These are phyloP conservation scores for Stylonectria norvegica DNA, from an alignment of 2,329 filamentous ascomycete species.

Conservation along the genomic window DNA sequence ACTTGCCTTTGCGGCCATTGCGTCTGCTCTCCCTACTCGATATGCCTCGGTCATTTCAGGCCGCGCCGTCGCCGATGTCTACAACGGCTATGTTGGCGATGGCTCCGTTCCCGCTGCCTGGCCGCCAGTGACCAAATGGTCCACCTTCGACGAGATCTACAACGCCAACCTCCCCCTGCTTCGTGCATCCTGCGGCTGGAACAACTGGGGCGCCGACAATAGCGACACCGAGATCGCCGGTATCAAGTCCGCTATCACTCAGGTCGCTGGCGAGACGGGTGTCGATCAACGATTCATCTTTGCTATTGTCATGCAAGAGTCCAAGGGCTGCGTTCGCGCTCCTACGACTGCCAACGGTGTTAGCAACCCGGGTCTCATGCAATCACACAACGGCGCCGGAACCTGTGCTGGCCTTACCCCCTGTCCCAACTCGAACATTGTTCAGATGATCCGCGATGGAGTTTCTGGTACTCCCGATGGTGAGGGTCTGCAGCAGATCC, in stretches of 20 bases:
- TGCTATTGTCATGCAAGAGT: conserved; percentile 44
- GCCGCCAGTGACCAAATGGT: conserved; percentile 17
- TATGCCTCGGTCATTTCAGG: neutral
- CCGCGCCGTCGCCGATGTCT: conserved; percentile 11
- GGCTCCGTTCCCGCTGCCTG: conserved; percentile 20
- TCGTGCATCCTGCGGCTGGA: conserved; percentile 15
- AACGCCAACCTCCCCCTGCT: conserved; percentile 14
- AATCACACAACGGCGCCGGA: conserved; percentile 34
- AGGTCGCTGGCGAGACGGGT: conserved; percentile 24
- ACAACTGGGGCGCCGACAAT: conserved; percentile 14
- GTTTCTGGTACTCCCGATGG: conserved; percentile 38
- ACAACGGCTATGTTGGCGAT: conserved; percentile 20
- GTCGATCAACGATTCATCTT: conserved; percentile 42
- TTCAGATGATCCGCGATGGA: conserved; percentile 39
- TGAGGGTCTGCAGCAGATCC: conserved; percentile 34
- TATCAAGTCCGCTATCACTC: conserved; percentile 28
- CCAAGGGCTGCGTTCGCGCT: conserved; percentile 42
- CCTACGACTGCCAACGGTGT: conserved; percentile 39
- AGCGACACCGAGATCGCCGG: conserved; percentile 7
- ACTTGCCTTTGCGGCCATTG: conserved; percentile 6
- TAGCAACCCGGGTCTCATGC: conserved; percentile 42
- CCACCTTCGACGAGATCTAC: conserved; percentile 19
- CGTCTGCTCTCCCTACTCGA: conserved; percentile 1
- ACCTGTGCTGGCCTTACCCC: conserved; percentile 35
- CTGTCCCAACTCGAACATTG: conserved; percentile 24